Evolutionary conservation across 352 stramenopile genomes (phyloP).

Genomic region (Pythium volutum): DNA sequence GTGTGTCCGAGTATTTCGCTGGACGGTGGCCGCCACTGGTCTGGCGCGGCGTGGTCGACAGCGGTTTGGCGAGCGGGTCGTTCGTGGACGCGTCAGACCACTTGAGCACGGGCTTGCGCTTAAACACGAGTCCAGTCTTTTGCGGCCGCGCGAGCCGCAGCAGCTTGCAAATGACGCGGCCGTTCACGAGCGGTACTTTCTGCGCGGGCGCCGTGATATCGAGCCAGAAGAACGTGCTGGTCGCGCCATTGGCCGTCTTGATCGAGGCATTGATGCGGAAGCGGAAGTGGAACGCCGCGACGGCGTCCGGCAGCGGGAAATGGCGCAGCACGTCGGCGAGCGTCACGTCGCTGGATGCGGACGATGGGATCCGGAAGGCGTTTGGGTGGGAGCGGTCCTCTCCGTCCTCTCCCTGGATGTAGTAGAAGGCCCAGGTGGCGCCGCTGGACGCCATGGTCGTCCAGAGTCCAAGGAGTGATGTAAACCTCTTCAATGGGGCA

Average conservation of each 20-base stretch:
- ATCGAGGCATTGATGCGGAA: slow-evolving; percentile 68
- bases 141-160: slow-evolving; percentile 57
- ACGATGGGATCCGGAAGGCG: slow-evolving; percentile 58
- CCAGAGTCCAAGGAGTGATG: background rate
- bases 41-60: slow-evolving; percentile 24
- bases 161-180: slow-evolving; percentile 82
- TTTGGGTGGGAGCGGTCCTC: slow-evolving; percentile 83
- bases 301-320: slow-evolving; percentile 53
- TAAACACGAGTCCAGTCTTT: slow-evolving; percentile 65
- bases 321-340: slow-evolving; percentile 64
- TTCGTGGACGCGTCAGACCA: slow-evolving; percentile 26
- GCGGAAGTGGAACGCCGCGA: slow-evolving; percentile 69
- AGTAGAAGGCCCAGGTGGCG: slow-evolving; percentile 83
- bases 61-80: background rate
- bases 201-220: slow-evolving; percentile 52
- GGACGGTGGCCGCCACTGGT: slow-evolving; percentile 36
- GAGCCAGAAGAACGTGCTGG: slow-evolving; percentile 78
- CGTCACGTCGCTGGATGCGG: slow-evolving; percentile 47
- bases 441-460: slow-evolving; percentile 23
- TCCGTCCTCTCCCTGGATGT: slow-evolving; percentile 83
- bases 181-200: slow-evolving; percentile 71
- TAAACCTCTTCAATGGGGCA: background rate
- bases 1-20: slow-evolving; percentile 63
- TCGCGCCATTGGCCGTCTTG: slow-evolving; percentile 33
- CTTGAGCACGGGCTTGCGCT: slow-evolving; percentile 69